These are phyloP conservation scores for Cyphellophora europaea DNA, from an alignment of 2,329 filamentous ascomycete genomes.

Conservation along the genomic window DNA sequence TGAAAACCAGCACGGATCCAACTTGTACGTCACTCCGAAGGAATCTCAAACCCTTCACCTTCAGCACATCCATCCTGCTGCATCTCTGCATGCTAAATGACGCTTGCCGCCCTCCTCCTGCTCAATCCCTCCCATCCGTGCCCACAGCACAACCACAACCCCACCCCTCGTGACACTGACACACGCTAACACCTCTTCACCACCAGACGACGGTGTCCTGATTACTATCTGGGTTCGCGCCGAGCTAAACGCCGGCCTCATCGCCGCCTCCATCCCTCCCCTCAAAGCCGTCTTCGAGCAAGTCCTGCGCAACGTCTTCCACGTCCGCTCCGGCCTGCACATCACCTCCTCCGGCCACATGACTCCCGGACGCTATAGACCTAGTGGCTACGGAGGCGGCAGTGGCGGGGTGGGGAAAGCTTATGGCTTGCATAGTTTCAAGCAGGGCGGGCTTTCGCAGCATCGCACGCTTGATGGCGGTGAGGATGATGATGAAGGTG, in stretches of 20 bases:
- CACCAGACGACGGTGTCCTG: background rate
- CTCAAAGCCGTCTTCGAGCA: conserved; percentile 5
- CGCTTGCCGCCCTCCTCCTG: too few relatives aligned
- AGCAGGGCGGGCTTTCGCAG: conserved; percentile 1
- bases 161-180: background rate
- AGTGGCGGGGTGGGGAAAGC: background rate
- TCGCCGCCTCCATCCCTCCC: conserved; percentile 5
- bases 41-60: too few relatives aligned
- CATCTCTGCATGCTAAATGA: too few relatives aligned
- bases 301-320: conserved; percentile 1
- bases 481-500: too few relatives aligned
- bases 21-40: conserved; percentile 1
- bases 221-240: conserved; percentile 1
- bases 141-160: background rate
- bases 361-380: background rate
- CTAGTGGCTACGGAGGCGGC: background rate
- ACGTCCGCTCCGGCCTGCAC: conserved; percentile 2
- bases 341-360: conserved; percentile 2
- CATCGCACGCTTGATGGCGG: background rate
- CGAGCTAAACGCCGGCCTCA: conserved; percentile 3
- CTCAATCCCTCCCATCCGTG: background rate
- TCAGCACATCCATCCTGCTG: too few relatives aligned
- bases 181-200: background rate
- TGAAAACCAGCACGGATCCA: conserved; percentile 2
- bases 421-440: background rate